Evolutionary conservation across 169 alveolate genomes (phyloP), one percentile per base, ranked within the genome.

Genomic region (Eimeria acervulina): DNA sequence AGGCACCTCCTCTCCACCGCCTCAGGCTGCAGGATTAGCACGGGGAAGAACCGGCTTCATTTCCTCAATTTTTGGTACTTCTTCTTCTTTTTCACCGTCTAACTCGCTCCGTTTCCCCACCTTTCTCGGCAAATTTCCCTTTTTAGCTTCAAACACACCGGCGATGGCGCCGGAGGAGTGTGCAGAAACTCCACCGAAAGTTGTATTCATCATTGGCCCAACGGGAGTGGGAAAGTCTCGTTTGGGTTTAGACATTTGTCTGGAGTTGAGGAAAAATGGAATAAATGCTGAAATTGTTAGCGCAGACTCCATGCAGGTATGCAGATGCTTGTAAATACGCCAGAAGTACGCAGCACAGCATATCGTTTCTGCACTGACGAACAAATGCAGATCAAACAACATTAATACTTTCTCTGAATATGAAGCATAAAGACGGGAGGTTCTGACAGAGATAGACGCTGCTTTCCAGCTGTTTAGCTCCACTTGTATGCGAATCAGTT

Each of bases 201-300:
- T 90, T 51, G 42, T 90, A 31, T 90, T 59, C 33, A 51, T 92
- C 38, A n/a, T 92, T 23, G 95, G 95, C 42, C 95, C 95, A 12
- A 92, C 95, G 51, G 95, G 95, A 31, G 95, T 92, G n/a, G 95
- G 95, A n/a, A 92, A 92, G 52, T 74, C 95, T 5, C 78, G 84
- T 28, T 88, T 92, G 28, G 78, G 63, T 23, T 66, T 92, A 6
- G 95, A 92, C 5, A 19, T 92, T 19, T 52, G 84, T 26, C 31
- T 92, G 81, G 47, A 68, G n/a, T 72, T 92, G 2, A 33, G 63
- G 70, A 51, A 23, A 21, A 51, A 55, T 7, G 95, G 95, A n/a
- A n/a, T 51, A 7, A 13, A 33, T 8, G 95, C 95, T 3, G 95
- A 92, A 76, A 92, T 92, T 28, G n/a, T 92, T 63, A 92, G 91